Evolutionary conservation across 1,139 yeast species (phyloP), one percentile per base, ranked within the genome.

Genomic region (Trichomonascaceae sp.): DNA sequence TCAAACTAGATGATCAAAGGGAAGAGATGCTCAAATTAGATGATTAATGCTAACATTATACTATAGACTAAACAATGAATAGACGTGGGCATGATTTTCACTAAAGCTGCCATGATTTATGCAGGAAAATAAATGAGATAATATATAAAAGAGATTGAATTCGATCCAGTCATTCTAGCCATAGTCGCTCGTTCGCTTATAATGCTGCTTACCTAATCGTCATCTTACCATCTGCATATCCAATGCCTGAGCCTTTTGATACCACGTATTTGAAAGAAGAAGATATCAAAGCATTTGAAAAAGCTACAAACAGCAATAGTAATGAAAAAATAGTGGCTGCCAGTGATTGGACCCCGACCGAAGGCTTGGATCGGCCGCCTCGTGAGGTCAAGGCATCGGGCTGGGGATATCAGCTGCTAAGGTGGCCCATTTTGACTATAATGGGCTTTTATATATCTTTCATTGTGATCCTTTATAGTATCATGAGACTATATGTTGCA

Each of bases 271-370:
- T 48, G 43, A 41, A 22, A 15, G 47, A 50, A 30, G 36, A 45
- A 62, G 68, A 72, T 53, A 64, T 74, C 24, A 59, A 62, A 17
- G 74, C 72, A 5, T 70, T 69, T 49, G 60, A 60, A 18, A 54
- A 57, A 7, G 72, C 73, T 0, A 54, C 68, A n/a, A 56, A 54
- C 9, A 63, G 55, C 17, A 61, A 63, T 13, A 63, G 59, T 51
- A 58, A 53, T 27, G 61, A 55, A 9, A 61, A 60, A 38, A 83
- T 85, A 51, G 67, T 80, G 0, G 83, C 89, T 2, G 77, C 79
- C 60, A 80, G 79, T 59, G 90, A 85, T 65, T 84, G 90, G 91
- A 79, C 79, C 18, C 90, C 90, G 0, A 50, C 52, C 17, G 47
- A 44, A 7, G 47, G 47, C 17, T 71, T 83, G 2, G 54, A 53